Evolutionary conservation across 257 asterid species (phyloP).

Genomic region (Solanum microdontum): DNA sequence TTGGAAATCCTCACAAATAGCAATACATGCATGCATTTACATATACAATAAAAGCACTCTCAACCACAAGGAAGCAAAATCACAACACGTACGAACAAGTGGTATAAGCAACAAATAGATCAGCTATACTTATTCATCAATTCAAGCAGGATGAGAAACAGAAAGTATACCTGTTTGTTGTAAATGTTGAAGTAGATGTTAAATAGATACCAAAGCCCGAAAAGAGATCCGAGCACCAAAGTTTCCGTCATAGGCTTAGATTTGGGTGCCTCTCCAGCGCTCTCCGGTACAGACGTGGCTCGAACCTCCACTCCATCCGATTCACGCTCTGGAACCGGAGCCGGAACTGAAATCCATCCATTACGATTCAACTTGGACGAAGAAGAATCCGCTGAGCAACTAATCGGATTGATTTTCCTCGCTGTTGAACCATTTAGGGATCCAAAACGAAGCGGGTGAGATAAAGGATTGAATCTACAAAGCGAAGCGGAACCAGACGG

Average conservation of each 20-base stretch:
- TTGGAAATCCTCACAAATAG: background rate
- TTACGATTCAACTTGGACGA: slow-evolving; percentile 16
- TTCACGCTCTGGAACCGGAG: slow-evolving; percentile 4
- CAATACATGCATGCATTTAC: background rate
- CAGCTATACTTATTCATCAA: background rate
- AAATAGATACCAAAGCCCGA: slow-evolving; percentile 87
- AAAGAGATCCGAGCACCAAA: slow-evolving; percentile 65
- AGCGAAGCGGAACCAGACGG: background rate
- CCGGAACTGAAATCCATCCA: slow-evolving; percentile 43
- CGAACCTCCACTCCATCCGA: slow-evolving; percentile 27
- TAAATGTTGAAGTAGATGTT: slow-evolving; percentile 94
- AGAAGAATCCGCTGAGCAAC: slow-evolving; percentile 24
- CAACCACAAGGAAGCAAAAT: background rate
- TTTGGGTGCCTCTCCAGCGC: slow-evolving; percentile 41
- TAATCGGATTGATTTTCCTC: slow-evolving; percentile 11
- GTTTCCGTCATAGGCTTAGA: slow-evolving; percentile 39
- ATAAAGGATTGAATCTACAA: slow-evolving; percentile 8
- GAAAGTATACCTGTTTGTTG: slow-evolving; percentile 62
- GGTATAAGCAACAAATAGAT: background rate
- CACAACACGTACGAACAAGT: background rate
- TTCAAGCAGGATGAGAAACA: background rate
- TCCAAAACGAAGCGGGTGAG: slow-evolving; percentile 9
- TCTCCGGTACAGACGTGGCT: slow-evolving; percentile 42
- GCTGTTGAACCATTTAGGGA: background rate
- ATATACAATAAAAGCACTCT: background rate